Percentiles rank a stretch among this genome's conserved stretches.
Evolutionary conservation across 1,284 basidiomycete genomes (phyloP).

Genomic region (Psilocybe mexicana): DNA sequence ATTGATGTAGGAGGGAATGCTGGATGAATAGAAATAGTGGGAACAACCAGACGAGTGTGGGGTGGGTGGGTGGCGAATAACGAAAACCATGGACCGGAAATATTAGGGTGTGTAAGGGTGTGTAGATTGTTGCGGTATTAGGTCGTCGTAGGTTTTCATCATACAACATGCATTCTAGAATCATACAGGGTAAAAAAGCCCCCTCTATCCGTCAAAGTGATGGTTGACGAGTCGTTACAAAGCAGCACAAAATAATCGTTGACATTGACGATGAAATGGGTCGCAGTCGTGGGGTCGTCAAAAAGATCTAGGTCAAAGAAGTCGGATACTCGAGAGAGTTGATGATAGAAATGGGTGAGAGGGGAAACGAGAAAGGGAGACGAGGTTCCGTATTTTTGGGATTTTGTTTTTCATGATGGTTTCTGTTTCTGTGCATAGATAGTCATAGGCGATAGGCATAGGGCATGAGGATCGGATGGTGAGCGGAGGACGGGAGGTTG

Average conservation of each 20-base stretch:
- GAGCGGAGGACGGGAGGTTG: conserved; percentile 2
- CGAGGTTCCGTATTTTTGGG: conserved; percentile 22
- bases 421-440: conserved; percentile 30
- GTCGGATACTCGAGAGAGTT: conserved; percentile 30
- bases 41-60: conserved; percentile 10
- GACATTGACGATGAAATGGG: conserved; percentile 6
- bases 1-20: conserved; percentile 14
- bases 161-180: conserved; percentile 28
- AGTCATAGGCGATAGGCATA: conserved; percentile 14
- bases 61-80: background rate
- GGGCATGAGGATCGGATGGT: background rate
- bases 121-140: conserved; percentile 12
- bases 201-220: conserved; percentile 21
- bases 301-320: conserved; percentile 32
- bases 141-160: conserved; percentile 21
- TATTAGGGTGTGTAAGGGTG: conserved; percentile 10
- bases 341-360: conserved; percentile 17
- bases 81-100: conserved; percentile 20
- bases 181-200: conserved; percentile 21
- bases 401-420: conserved; percentile 20
- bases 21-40: conserved; percentile 8
- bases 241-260: conserved; percentile 28
- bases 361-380: conserved; percentile 8
- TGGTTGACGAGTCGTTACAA: conserved; percentile 16
- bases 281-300: conserved; percentile 20